Evolutionary conservation across 177 flowering plant species (phyloP).

Genomic region (Vitis hybrid): DNA sequence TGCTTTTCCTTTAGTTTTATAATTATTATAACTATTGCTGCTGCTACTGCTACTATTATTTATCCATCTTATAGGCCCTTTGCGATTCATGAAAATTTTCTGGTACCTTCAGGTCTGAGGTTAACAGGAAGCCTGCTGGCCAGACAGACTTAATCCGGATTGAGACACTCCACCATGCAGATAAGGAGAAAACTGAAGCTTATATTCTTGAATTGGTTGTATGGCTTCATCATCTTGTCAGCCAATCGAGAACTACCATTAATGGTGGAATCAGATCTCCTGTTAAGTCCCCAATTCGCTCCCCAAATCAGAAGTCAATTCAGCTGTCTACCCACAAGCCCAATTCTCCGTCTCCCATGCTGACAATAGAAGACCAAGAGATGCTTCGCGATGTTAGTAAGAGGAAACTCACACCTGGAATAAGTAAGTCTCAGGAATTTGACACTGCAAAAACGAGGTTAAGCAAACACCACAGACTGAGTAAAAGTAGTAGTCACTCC

Average conservation of each 20-base stretch:
- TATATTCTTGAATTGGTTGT: constrained; percentile 69
- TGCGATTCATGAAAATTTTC: not conserved
- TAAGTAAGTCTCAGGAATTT: constrained; percentile 92
- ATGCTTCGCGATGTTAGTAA: constrained; percentile 76
- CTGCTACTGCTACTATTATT: not conserved
- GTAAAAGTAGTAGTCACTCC: constrained; percentile 85
- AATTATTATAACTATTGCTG: not conserved
- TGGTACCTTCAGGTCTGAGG: constrained; percentile 49
- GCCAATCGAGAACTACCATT: constrained; percentile 45
- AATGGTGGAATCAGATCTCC: constrained; percentile 67
- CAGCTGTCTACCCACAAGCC: constrained; percentile 34
- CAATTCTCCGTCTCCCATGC: constrained; percentile 31
- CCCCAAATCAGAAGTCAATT: constrained; percentile 55
- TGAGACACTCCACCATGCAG: constrained; percentile 89
- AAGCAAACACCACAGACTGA: constrained; percentile 60
- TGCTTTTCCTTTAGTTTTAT: not conserved
- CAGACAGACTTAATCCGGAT: constrained; percentile 58
- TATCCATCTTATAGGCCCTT: too few relatives aligned
- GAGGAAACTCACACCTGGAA: constrained; percentile 80
- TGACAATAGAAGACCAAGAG: constrained; percentile 74
- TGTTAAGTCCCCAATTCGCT: constrained; percentile 69
- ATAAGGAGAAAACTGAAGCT: constrained; percentile 70
- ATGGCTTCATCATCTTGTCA: constrained; percentile 83
- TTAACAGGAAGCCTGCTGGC: constrained; percentile 51
- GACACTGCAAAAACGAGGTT: constrained; percentile 54